Evolutionary conservation across 2,329 filamentous ascomycete genomes (phyloP), one percentile per base, ranked within the genome.

Genomic region (Phyllosticta citribraziliensis): DNA sequence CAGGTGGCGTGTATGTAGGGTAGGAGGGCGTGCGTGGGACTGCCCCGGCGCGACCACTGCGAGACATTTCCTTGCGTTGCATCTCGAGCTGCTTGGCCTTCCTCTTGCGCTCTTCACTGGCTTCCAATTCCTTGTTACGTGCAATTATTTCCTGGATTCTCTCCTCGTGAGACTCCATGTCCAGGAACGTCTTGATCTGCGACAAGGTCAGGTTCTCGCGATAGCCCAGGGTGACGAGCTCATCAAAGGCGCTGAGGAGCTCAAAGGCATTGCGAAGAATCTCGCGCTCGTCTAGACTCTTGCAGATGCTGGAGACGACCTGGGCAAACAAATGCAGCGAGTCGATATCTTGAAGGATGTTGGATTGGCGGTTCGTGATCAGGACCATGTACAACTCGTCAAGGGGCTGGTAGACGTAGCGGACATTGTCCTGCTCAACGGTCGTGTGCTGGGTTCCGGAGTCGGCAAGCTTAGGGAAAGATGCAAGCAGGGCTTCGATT

Each of bases 301-400:
- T 95, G 85, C 94, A 99, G 71, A 95, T 93, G 76, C 89, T 96
- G 63, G 89, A 91, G 60, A 97, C 94, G 17, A 99, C 93, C 79
- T 99, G 94, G 63, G 93, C 93, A 74, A 99, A 99, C 20, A 99
- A 84, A 75, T 99, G 95, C 63, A 99, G 84, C 63, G 94, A 96
- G 78, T 97, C 94, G 75, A 99, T 99, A 76, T 99, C 94, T 79
- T 99, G 94, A 57, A 99, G 84, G 68, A 99, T 99, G 78, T 99
- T 99, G 76, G 93, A 97, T 81, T 97, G 94, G 70, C 91, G 89
- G 82, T 99, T 99, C 75, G 95, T 99, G 78, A 99, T 97, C 71
- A 99, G 86, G 67, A 99, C 93, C 85, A 99, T 97, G 84, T 99
- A 99, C 66, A 99, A 87, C 80, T 99, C 95, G 78, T 99, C 95